Evolutionary conservation across 148 eudicot species (phyloP), one percentile per base, ranked within the genome.

Genomic region (Spergularia bocconei): DNA sequence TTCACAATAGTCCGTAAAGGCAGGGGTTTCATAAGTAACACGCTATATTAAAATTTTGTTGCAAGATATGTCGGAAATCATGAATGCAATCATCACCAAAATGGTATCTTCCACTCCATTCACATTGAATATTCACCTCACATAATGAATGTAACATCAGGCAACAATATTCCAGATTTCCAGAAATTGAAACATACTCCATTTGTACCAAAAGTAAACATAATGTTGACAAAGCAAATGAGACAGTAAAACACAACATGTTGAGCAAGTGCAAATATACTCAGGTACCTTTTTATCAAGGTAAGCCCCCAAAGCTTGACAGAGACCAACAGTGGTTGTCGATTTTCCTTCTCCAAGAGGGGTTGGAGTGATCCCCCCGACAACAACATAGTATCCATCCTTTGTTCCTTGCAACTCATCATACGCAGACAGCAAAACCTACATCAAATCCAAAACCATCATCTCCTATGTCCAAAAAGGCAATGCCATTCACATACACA

Each of bases 271-370:
- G 21, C 68, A 64, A 41, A 41, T 65, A 55, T 38, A 83, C 52
- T 23, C 6, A 63, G 36, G 20, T 70, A 95, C 99, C 92, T 95
- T 95, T 84, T 95, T 95, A 77, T 92, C 90, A 76, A 95, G 94
- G 77, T 83, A 95, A 82, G 99, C 97, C 77, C 97, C 99, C 86
- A 95, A 80, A 6, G 97, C 97, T 82, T 95, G 92, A 82, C 99
- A 95, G 58, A 95, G 91, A 72, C 98, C 99, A 80, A 95, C 99
- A 48, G 97, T 92, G 50, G 99, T 95, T 36, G 98, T 95, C 63
- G 99, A 95, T 79, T 95, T 95, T 74, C 99, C 99, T 86, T 95
- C 99, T 56, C 99, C 99, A 52, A 95, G 93, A 72, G 99, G 99
- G 33, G 99, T 95, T 54, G 99, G 99, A 74, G 97, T 92, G 50